A percentile compares a stretch with the other conserved stretches of the same genome.
These are phyloP conservation scores for Schizopora paradoxa DNA, from an alignment of 1,284 basidiomycete species.

Conservation along the genomic window DNA sequence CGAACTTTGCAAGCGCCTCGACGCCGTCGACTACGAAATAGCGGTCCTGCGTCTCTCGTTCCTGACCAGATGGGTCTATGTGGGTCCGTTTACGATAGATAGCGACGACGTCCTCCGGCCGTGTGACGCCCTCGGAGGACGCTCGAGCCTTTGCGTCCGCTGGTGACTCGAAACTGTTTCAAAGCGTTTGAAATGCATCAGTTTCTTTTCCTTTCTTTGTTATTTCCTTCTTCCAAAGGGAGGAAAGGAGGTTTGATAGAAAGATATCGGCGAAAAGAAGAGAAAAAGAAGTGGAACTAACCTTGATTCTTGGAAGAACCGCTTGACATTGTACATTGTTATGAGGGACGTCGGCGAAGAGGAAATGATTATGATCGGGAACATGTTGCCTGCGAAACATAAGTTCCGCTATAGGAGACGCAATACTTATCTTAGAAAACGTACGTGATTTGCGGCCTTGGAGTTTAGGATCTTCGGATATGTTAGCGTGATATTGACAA, in stretches of 20 bases:
- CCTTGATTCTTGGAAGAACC: slow-evolving; percentile 86
- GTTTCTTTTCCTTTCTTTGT: too few species aligned
- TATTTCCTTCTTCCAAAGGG: too few species aligned
- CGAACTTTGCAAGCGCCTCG: slow-evolving; percentile 89
- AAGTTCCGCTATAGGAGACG: neutral
- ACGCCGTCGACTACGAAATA: slow-evolving; percentile 90
- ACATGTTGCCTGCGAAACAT: slow-evolving; percentile 47
- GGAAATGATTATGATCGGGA: slow-evolving; percentile 95
- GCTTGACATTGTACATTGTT: slow-evolving; percentile 97
- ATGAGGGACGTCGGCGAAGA: slow-evolving; percentile 92
- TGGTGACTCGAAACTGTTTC: slow-evolving; percentile 69
- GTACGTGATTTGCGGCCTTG: slow-evolving; percentile 21
- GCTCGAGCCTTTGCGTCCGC: slow-evolving; percentile 67
- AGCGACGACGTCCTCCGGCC: slow-evolving; percentile 79
- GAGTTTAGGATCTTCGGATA: slow-evolving; percentile 18
- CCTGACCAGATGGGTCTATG: slow-evolving; percentile 48
- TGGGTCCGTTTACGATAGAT: slow-evolving; percentile 74
- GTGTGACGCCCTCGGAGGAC: slow-evolving; percentile 64
- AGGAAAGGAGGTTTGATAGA: neutral
- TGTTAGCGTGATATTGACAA: neutral
- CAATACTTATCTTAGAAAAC: slow-evolving; percentile 4
- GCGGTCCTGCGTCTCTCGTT: slow-evolving; percentile 37
- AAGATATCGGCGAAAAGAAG: neutral
- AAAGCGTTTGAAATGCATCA: neutral
- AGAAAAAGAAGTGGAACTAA: slow-evolving; percentile 34